These are phyloP conservation scores for Lipomyces anomalus DNA, from an alignment of 805 yeast genomes.

Conservation along the genomic window DNA sequence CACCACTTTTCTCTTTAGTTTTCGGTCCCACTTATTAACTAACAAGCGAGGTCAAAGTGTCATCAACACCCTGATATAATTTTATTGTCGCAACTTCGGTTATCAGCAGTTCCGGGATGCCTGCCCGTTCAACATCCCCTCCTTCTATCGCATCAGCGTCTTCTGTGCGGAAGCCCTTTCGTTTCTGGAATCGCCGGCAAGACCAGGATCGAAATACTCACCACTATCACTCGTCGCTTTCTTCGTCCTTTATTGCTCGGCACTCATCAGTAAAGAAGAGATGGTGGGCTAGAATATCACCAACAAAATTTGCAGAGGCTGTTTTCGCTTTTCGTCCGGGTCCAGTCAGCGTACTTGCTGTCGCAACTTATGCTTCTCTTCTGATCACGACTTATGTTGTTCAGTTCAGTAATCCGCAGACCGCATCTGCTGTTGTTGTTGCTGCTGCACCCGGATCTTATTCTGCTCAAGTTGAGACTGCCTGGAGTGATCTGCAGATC, in stretches of 20 bases:
- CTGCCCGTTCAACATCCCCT: constrained; percentile 22
- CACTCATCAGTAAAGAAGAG: background rate
- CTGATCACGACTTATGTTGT: constrained; percentile 23
- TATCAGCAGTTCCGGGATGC: constrained; percentile 9
- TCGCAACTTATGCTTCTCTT: constrained; percentile 20
- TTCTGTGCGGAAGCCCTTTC: constrained; percentile 23
- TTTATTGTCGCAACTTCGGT: background rate
- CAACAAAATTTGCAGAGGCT: constrained; percentile 12
- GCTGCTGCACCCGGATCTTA: constrained; percentile 21
- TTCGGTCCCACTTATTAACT: too few species aligned
- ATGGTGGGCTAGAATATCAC: constrained; percentile 18
- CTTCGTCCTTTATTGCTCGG: background rate
- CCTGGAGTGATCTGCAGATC: constrained; percentile 70
- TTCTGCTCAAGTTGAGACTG: constrained; percentile 22
- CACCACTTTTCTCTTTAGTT: too few species aligned
- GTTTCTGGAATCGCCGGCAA: constrained; percentile 23
- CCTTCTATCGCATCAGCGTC: constrained; percentile 26
- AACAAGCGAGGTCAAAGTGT: too few species aligned
- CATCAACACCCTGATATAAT: too few species aligned
- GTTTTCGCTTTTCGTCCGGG: constrained; percentile 18
- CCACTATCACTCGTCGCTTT: background rate
- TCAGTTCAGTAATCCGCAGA: constrained; percentile 23
- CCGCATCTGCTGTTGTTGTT: constrained; percentile 20
- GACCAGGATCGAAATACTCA: constrained; percentile 3
- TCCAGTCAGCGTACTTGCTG: constrained; percentile 23